Evolutionary conservation across 306 rosid genomes (phyloP), one percentile per base, ranked within the genome.

Genomic region (Dryas octopetala): DNA sequence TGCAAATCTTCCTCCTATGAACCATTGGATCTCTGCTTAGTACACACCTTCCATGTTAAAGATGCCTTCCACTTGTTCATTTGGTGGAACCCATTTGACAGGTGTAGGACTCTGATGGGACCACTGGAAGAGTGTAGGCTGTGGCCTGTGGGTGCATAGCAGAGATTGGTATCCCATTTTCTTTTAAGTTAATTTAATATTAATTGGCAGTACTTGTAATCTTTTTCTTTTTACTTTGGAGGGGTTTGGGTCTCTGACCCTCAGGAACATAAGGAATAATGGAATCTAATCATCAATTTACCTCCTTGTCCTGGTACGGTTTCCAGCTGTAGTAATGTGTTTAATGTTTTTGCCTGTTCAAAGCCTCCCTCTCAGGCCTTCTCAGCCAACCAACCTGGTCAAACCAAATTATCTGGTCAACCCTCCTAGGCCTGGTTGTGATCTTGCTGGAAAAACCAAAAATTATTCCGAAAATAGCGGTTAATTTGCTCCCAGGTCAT

Each of bases 211-310:
- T 74, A 62, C 82, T 43, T 70, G 81, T 44, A 66, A 83, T 75
- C 85, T 80, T 73, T 77, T 76, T 58, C 60, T 62, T 70, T 81
- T 82, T 71, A 13, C 77, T 76, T 78, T 73, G n/a, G 72, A 74
- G 64, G 68, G 62, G 82, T 61, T 73, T 49, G 86, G 70, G 70
- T 74, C 84, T 71, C 65, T 15, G 68, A 40, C 23, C 49, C 12
- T 41, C 26, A 85, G 90, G 85, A 86, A 85, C 90, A 88, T 64
- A 87, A 81, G 88, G 98, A 94, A 94, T 91, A 94, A 88, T 81
- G 96, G 98, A 94, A 94, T 94, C 98, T 94, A 90, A 91, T 90
- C 67, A 90, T 86, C 87, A 82, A 91, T 91, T 94, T 87, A 91
- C 97, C 85, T 83, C 83, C 82, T 90, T 91, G 94, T 90, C 96